A percentile compares a stretch with the other conserved stretches of the same genome.
phyloP scores from a whole-genome alignment of 2,329 filamentous ascomycete genomes.

The Clonostachys rosea region DNA sequence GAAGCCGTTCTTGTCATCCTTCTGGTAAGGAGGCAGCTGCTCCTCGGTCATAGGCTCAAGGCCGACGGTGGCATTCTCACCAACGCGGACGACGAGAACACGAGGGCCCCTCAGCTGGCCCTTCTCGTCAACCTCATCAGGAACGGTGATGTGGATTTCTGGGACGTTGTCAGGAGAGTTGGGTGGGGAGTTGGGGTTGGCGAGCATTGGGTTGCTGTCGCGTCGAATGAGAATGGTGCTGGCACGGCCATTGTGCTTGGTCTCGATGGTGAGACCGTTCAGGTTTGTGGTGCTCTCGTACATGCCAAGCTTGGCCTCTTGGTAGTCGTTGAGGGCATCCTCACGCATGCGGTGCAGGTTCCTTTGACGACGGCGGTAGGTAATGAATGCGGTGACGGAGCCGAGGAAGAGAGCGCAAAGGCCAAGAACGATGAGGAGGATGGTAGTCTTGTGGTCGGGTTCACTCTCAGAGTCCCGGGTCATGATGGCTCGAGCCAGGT shows the following conservation, averaged over 20 bases:
- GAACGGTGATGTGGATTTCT: conserved; percentile 97
- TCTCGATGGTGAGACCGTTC: conserved; percentile 54
- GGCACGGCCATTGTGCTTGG: conserved; percentile 48
- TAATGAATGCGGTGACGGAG: conserved; percentile 62
- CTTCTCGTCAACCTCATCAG: conserved; percentile 84
- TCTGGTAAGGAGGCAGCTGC: conserved; percentile 83
- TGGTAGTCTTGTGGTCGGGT: conserved; percentile 63
- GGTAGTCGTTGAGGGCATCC: conserved; percentile 64
- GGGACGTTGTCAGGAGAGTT: conserved; percentile 79
- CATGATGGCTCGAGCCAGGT: conserved; percentile 1
- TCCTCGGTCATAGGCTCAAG: conserved; percentile 82
- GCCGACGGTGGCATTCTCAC: conserved; percentile 79
- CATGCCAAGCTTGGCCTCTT: conserved; percentile 46
- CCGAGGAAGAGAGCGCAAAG: conserved; percentile 70
- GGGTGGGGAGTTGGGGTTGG: conserved; percentile 70
- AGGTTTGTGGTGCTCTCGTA: conserved; percentile 41
- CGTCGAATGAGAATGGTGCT: conserved; percentile 76
- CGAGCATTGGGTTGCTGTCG: conserved; percentile 70
- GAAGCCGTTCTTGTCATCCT: conserved; percentile 74
- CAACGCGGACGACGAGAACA: conserved; percentile 87
- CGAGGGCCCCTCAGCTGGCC: conserved; percentile 80
- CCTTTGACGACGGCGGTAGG: conserved; percentile 53
- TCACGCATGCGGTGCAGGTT: conserved; percentile 36
- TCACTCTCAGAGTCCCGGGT: conserved; percentile 31
- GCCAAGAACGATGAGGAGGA: conserved; percentile 75